phyloP scores from a whole-genome alignment of 1,139 yeast genomes.

The Lodderomyces theae region DNA sequence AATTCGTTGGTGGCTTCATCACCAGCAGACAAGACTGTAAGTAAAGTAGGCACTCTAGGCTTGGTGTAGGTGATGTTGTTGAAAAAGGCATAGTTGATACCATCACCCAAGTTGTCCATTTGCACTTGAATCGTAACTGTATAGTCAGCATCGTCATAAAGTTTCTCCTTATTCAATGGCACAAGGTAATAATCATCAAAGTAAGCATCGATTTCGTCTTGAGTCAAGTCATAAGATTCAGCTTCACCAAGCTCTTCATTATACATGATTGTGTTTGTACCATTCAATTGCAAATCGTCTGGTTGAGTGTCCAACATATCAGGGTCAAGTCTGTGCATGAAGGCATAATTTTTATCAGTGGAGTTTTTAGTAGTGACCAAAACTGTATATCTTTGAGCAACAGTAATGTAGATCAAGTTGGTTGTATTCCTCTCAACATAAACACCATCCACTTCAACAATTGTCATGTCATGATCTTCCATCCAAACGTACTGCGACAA shows the following conservation, averaged over 20 bases:
- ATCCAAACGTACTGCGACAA: constrained; percentile 67
- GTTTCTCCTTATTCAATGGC: constrained; percentile 40
- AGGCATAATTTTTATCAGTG: constrained; percentile 51
- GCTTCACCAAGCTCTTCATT: constrained; percentile 27
- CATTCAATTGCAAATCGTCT: constrained; percentile 48
- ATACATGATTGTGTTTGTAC: constrained; percentile 56
- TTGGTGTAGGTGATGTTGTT: constrained; percentile 60
- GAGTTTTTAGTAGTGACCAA: constrained; percentile 52
- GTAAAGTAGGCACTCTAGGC: constrained; percentile 67
- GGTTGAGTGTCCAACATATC: constrained; percentile 67
- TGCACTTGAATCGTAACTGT: constrained; percentile 55
- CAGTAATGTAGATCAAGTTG: constrained; percentile 59
- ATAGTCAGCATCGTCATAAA: constrained; percentile 59
- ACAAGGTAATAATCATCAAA: constrained; percentile 57
- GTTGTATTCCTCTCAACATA: constrained; percentile 57
- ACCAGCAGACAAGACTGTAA: constrained; percentile 54
- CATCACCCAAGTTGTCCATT: constrained; percentile 71
- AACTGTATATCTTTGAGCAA: constrained; percentile 70
- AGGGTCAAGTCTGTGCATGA: constrained; percentile 61
- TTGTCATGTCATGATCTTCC: constrained; percentile 64
- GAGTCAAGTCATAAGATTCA: constrained; percentile 19
- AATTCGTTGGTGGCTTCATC: constrained; percentile 43
- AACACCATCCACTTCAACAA: constrained; percentile 75
- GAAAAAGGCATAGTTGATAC: constrained; percentile 74
- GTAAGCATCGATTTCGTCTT: constrained; percentile 22